Evolutionary conservation across 2,329 filamentous ascomycete genomes (phyloP).

Genomic region (Colletotrichum incanum): DNA sequence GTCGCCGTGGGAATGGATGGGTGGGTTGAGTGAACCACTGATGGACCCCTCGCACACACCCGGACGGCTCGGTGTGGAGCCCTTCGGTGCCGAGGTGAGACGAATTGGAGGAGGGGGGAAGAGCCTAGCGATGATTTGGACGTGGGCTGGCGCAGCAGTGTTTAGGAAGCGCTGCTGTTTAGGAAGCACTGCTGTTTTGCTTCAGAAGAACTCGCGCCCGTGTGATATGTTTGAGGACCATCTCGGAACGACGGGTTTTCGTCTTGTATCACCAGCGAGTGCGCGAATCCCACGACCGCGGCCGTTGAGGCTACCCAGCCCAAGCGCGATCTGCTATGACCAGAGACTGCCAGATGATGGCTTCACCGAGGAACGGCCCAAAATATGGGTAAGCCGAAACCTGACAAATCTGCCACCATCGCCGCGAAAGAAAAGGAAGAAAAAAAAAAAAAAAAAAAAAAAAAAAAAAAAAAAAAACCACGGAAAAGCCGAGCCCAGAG

Average conservation of each 20-base stretch:
- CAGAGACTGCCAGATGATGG: not conserved
- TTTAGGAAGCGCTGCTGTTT: not conserved
- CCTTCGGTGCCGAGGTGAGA: conserved; percentile 15
- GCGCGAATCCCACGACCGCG: not conserved
- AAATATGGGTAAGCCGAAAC: too few species aligned
- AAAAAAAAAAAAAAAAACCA: too few species aligned
- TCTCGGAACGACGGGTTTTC: not conserved
- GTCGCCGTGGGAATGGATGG: not conserved
- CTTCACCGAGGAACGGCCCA: not conserved
- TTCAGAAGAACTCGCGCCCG: not conserved
- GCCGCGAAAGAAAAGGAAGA: too few species aligned
- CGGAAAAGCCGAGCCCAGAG: conserved; percentile 1
- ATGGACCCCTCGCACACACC: not conserved
- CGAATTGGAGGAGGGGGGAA: not conserved
- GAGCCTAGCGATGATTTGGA: not conserved
- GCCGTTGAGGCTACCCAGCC: not conserved
- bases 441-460: too few species aligned
- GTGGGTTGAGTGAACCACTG: conserved; percentile 4
- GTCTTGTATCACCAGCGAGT: not conserved
- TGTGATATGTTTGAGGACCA: not conserved
- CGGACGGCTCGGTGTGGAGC: conserved; percentile 8
- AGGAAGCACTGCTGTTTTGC: not conserved
- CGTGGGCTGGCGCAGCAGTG: not conserved
- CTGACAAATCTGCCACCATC: too few species aligned
- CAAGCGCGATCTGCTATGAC: not conserved